A percentile compares a stretch with the other conserved stretches of the same genome.
Evolutionary conservation across 768 basidiomycete species (phyloP).

Genomic region (Trametes elegans): DNA sequence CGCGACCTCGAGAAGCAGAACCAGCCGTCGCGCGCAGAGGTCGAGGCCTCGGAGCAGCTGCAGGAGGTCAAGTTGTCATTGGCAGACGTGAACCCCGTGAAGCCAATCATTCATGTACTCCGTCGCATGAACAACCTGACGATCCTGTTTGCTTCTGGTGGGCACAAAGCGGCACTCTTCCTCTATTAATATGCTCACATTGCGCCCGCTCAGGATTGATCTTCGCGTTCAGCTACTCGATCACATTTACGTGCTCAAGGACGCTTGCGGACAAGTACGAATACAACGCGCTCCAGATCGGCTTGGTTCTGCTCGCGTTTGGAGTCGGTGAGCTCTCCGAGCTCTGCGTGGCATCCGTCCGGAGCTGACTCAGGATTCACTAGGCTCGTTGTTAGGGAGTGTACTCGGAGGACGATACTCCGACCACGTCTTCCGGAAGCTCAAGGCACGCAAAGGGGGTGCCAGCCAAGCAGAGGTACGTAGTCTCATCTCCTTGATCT

Average conservation of each 20-base stretch:
- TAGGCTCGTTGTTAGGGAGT: slow-evolving; percentile 52
- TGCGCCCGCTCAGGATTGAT: slow-evolving; percentile 47
- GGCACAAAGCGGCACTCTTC: slow-evolving; percentile 13
- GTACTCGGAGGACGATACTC: slow-evolving; percentile 59
- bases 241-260: slow-evolving; percentile 72
- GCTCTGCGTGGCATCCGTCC: background rate
- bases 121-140: slow-evolving; percentile 63
- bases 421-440: slow-evolving; percentile 43
- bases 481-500: background rate
- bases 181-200: background rate
- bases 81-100: slow-evolving; percentile 72
- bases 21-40: slow-evolving; percentile 14
- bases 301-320: slow-evolving; percentile 72
- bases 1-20: slow-evolving; percentile 24
- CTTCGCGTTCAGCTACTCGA: slow-evolving; percentile 68
- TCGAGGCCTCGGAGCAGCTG: background rate
- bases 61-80: slow-evolving; percentile 50
- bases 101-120: slow-evolving; percentile 57
- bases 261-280: slow-evolving; percentile 63
- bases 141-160: slow-evolving; percentile 66
- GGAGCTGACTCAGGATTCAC: background rate
- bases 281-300: slow-evolving; percentile 68
- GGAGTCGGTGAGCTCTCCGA: slow-evolving; percentile 51
- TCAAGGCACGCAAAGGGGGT: slow-evolving; percentile 46
- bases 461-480: slow-evolving; percentile 62